phyloP scores from a whole-genome alignment of 306 rosid species.

The Coriaria nepalensis region DNA sequence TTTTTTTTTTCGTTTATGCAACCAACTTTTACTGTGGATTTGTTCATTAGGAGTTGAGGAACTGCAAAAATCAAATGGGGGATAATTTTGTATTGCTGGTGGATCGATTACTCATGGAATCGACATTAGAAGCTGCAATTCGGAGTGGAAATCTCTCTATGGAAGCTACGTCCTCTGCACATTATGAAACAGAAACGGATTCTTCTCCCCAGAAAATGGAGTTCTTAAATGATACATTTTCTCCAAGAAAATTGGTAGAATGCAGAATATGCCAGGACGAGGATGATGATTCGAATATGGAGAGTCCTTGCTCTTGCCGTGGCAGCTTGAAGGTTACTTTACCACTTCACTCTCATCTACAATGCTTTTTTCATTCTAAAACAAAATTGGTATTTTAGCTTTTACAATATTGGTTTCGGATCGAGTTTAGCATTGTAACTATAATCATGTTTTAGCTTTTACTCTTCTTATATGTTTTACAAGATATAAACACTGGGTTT shows the following conservation, averaged over 20 bases:
- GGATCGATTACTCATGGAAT: conserved; percentile 81
- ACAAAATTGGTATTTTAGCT: no score
- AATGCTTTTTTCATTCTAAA: no score
- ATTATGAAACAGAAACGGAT: conserved; percentile 24
- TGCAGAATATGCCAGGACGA: conserved; percentile 97
- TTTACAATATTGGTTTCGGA: no score
- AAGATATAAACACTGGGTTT: no score
- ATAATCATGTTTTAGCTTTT: no score
- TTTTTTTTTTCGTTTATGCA: no score
- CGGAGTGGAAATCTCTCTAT: conserved; percentile 52
- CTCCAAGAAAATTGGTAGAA: conserved; percentile 37
- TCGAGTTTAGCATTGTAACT: no score
- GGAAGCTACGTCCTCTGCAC: conserved; percentile 44
- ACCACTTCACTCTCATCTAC: no score
- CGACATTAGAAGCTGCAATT: conserved; percentile 87
- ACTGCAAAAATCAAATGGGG: conserved; percentile 41
- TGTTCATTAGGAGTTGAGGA: conserved; percentile 11
- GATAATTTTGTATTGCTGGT: conserved; percentile 88
- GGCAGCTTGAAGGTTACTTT: conserved; percentile 79
- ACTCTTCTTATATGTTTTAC: no score
- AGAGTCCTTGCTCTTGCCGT: conserved; percentile 85
- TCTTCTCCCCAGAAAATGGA: conserved; percentile 25
- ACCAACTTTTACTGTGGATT: no score
- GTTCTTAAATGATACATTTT: conserved; percentile 7
- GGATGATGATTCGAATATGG: conserved; percentile 83